Evolutionary conservation across 306 rosid genomes (phyloP).

Genomic region (Prosopis cineraria): DNA sequence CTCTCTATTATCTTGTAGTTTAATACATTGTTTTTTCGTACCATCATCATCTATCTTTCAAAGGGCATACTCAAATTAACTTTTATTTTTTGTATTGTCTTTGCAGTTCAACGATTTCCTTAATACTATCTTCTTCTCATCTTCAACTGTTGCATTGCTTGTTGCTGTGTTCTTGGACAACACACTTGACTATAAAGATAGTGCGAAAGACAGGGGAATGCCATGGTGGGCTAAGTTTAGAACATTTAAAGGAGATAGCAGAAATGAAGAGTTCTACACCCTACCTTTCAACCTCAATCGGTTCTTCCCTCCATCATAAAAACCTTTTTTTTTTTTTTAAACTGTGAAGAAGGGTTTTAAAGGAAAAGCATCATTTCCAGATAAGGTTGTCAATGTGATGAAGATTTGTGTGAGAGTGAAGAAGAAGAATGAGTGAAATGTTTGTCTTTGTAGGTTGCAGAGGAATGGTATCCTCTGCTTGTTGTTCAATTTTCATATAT

Average conservation of each 20-base stretch:
- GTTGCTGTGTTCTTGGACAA: conserved; percentile 93
- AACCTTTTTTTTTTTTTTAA: no score
- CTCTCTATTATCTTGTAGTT: conserved; percentile 22
- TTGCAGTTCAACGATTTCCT: conserved; percentile 94
- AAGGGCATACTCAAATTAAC: conserved; percentile 7
- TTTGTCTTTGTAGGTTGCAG: conserved; percentile 22
- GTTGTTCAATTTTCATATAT: conserved; percentile 9
- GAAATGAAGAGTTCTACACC: conserved; percentile 96
- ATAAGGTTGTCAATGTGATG: conserved; percentile 32
- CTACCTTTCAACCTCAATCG: conserved; percentile 97
- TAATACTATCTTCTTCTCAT: conserved; percentile 90
- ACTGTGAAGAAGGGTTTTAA: conserved; percentile 35
- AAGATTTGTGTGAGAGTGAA: conserved; percentile 37
- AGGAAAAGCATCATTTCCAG: conserved; percentile 81
- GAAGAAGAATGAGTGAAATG: conserved; percentile 30
- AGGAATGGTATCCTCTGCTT: conserved; percentile 30
- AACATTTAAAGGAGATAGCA: conserved; percentile 80
- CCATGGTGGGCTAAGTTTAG: conserved; percentile 98
- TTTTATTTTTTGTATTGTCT: neutral
- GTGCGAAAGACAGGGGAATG: conserved; percentile 95
- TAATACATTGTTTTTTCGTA: neutral
- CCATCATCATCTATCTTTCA: neutral
- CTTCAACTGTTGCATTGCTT: conserved; percentile 80
- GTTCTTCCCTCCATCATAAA: conserved; percentile 90
- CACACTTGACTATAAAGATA: conserved; percentile 86